These are phyloP conservation scores for Hypericum androsaemum DNA, from an alignment of 345 rosid species.

Conservation along the genomic window DNA sequence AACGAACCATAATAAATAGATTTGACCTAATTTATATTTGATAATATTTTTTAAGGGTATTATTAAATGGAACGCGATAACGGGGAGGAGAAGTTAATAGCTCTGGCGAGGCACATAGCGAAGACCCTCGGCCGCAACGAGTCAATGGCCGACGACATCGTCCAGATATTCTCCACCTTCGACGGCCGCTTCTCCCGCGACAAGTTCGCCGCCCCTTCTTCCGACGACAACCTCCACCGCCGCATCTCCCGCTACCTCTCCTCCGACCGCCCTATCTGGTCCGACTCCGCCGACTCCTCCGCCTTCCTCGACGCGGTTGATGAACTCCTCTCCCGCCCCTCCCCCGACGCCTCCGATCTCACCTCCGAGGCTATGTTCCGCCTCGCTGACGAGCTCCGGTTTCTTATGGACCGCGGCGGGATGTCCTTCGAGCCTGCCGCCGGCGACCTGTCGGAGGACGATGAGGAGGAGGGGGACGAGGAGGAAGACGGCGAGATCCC, in stretches of 20 bases:
- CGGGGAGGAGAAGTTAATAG: conserved; percentile 88
- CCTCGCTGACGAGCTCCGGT: conserved; percentile 60
- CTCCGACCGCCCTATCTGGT: conserved; percentile 66
- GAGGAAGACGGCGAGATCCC: conserved; percentile 39
- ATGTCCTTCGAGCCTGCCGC: conserved; percentile 54
- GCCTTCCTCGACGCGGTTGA: conserved; percentile 71
- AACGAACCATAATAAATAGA: too few species aligned
- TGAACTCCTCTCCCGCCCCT: conserved; percentile 32
- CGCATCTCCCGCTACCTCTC: conserved; percentile 69
- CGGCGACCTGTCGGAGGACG: conserved; percentile 38
- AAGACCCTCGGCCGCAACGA: conserved; percentile 79
- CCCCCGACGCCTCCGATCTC: too few species aligned
- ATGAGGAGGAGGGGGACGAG: conserved; percentile 13
- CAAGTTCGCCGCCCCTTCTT: conserved; percentile 38
- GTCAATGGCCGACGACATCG: conserved; percentile 72
- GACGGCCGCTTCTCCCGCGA: conserved; percentile 89
- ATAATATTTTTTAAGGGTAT: too few species aligned
- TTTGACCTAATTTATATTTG: too few species aligned
- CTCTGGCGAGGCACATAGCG: conserved; percentile 91
- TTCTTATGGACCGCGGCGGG: conserved; percentile 64
- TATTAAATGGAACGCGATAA: conserved; percentile 14
- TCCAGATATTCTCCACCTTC: conserved; percentile 84
- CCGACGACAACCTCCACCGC: conserved; percentile 42
- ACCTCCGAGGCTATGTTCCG: conserved; percentile 53
- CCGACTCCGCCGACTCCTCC: conserved; percentile 64